phyloP scores from a whole-genome alignment of 139 green algal species.

The Volvox africanus region DNA sequence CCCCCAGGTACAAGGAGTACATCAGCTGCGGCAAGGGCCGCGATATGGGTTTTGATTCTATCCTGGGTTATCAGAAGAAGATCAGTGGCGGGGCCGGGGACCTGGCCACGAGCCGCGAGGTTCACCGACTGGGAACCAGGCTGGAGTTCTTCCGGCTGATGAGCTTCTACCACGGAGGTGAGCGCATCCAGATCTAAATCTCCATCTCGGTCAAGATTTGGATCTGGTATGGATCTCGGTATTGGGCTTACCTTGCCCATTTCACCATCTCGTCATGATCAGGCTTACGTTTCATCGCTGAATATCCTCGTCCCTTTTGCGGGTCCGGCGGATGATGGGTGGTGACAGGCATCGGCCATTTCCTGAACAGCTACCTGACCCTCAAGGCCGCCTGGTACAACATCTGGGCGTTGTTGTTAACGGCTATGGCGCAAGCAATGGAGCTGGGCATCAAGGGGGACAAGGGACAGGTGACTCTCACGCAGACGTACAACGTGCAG shows the following conservation, averaged over 20 bases:
- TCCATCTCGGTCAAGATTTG: no score
- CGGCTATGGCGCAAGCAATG: conserved; percentile 29
- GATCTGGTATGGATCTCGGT: no score
- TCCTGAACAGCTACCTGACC: conserved; percentile 83
- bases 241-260: no score
- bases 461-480: conserved; percentile 58
- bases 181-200: background rate
- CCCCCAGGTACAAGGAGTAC: conserved; percentile 86
- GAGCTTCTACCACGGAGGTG: conserved; percentile 76
- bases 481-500: conserved; percentile 49
- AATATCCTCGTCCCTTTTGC: no score
- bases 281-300: no score
- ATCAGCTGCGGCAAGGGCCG: conserved; percentile 86
- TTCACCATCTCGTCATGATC: no score
- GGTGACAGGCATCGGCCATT: conserved; percentile 74
- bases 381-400: conserved; percentile 80
- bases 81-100: conserved; percentile 84
- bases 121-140: conserved; percentile 79
- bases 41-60: conserved; percentile 93
- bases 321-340: no score
- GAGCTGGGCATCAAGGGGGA: conserved; percentile 4
- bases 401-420: conserved; percentile 71
- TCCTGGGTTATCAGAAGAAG: conserved; percentile 92
- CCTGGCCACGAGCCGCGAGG: conserved; percentile 83
- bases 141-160: conserved; percentile 86